Base-by-base conservation (phyloP, 805 yeast species). In the Cephaloascus fragrans region DNA sequence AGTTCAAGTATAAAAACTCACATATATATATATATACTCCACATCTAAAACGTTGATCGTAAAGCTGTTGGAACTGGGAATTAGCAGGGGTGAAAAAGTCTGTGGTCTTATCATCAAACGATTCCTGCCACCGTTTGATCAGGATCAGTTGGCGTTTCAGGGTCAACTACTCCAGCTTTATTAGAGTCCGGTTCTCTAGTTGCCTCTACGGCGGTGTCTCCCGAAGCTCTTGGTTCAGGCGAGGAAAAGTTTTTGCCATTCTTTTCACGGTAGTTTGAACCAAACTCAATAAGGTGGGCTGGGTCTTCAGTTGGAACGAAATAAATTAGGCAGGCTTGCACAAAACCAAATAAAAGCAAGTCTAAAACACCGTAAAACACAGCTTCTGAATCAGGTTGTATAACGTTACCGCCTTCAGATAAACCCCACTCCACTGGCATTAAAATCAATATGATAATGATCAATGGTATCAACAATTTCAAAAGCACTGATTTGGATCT, bases 401-500 rank as follows among this genome's bases (percentile, higher is more conserved):
- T 70, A 36, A 62, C 72, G 50, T 76, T 76, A 56, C 82, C 81
- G 63, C 82, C 83, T 52, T 77, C 83, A 50, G 71, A 57, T 37
- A 73, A 57, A 54, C 73, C 79, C 75, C 77, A 73, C 31, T 61
- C 50, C 42, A 73, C 50, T 38, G 75, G 74, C 46, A 73, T 72
- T 43, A 75, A 57, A 38, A 73, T 51, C 74, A 76, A 68, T 28
- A 74, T 50, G 39, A 69, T 46, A 34, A 65, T 45, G 39, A 57
- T 45, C 31, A 43, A 41, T 28, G 44, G 32, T 19, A 43, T 33
- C 28, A 42, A 31, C 37, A 48, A 40, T n/a, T n/a, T n/a, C n/a
- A n/a, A 26, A 31, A 20, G 19, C 20, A 12, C 14, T 20, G 12
- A 37, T 37, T 16, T 31, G 8, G 17, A 8, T 31, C 8, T n/a